phyloP scores from a whole-genome alignment of 495 filamentous ascomycete genomes.

The Aspergillus nanangensis region DNA sequence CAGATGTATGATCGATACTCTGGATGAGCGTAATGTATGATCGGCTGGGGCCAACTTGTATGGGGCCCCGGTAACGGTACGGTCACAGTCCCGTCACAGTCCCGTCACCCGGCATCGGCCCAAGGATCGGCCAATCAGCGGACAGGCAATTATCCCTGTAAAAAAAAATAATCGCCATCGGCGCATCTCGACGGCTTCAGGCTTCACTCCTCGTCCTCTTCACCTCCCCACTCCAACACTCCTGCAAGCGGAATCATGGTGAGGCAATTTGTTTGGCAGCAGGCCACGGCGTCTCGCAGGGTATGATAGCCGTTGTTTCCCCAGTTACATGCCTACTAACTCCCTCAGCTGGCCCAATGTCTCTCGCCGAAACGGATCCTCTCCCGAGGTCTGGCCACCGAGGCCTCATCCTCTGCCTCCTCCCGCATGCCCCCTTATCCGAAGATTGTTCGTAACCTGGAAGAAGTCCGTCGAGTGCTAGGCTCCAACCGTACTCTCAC shows the following conservation, averaged over 20 bases:
- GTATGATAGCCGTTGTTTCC: conserved; percentile 18
- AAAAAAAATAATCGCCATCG: conserved; percentile 11
- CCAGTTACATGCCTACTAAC: not conserved
- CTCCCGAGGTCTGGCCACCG: conserved; percentile 30
- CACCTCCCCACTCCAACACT: conserved; percentile 5
- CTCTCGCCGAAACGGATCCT: conserved; percentile 17
- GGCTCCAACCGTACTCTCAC: conserved; percentile 66
- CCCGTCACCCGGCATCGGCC: conserved; percentile 13
- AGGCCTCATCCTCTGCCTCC: conserved; percentile 25
- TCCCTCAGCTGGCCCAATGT: conserved; percentile 20
- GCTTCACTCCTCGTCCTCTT: not conserved
- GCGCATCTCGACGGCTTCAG: not conserved
- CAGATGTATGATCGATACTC: not conserved
- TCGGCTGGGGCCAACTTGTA: not conserved
- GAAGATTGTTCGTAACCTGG: conserved; percentile 54
- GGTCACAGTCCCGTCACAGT: not conserved
- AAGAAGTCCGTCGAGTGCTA: conserved; percentile 67
- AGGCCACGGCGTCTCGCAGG: conserved; percentile 26
- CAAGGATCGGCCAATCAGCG: conserved; percentile 13
- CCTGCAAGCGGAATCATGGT: conserved; percentile 19
- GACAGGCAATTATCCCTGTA: conserved; percentile 3
- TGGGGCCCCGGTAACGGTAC: conserved; percentile 3
- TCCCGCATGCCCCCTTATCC: conserved; percentile 60
- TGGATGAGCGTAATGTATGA: not conserved
- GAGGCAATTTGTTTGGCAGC: conserved; percentile 31